Percentiles rank a stretch among this genome's conserved stretches.
phyloP scores from a whole-genome alignment of 345 rosid genomes.

The Ceriops decandra region DNA sequence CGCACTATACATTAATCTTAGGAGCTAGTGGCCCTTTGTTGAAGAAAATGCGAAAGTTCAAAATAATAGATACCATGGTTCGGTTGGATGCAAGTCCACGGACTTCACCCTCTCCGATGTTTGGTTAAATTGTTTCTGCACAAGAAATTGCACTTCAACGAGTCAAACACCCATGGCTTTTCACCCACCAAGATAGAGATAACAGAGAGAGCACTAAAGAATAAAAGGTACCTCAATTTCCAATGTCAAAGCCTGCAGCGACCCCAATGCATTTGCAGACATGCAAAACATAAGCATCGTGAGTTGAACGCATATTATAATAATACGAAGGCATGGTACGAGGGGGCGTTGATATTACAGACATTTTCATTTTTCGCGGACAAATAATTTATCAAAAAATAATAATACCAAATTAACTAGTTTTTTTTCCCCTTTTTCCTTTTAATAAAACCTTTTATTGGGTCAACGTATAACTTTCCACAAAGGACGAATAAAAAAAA shows the following conservation, averaged over 20 bases:
- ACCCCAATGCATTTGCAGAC: background rate
- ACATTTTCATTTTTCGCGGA: too few species aligned
- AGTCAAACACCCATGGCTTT: background rate
- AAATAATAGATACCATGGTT: constrained; percentile 33
- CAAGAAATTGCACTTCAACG: background rate
- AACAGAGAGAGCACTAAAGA: background rate
- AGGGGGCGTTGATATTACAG: too few species aligned
- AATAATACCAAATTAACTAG: too few species aligned
- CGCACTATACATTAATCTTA: background rate
- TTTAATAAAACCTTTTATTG: too few species aligned
- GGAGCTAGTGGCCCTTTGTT: too few species aligned
- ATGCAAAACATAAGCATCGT: too few species aligned
- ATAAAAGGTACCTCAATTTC: background rate
- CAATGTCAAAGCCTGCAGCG: background rate
- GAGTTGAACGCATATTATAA: too few species aligned
- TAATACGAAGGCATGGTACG: too few species aligned
- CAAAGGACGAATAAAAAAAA: too few species aligned
- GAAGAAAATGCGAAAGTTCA: background rate
- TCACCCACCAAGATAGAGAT: background rate
- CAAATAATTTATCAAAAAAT: too few species aligned
- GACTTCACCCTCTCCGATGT: constrained; percentile 36
- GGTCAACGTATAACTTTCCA: too few species aligned
- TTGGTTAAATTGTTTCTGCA: constrained; percentile 19
- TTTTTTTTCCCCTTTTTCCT: too few species aligned
- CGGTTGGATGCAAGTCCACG: constrained; percentile 35